phyloP scores from a whole-genome alignment of 441 rosid species.

The Mallotus japonicus region DNA sequence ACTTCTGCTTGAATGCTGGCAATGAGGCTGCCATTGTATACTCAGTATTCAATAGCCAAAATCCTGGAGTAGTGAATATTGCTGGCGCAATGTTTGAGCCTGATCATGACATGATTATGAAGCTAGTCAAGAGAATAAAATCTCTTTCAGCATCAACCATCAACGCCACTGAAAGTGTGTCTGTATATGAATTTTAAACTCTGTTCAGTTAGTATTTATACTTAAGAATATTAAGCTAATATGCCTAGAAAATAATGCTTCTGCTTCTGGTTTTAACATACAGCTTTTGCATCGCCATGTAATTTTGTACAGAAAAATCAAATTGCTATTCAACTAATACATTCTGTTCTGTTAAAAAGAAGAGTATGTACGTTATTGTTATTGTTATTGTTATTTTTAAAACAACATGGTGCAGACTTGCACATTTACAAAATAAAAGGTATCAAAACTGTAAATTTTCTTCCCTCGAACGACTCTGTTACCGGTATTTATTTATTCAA shows the following conservation, averaged over 20 bases:
- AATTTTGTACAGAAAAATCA: too few relatives aligned
- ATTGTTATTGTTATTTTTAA: background rate
- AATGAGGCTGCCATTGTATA: slow-evolving; percentile 43
- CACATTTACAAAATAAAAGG: background rate
- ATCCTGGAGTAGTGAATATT: slow-evolving; percentile 62
- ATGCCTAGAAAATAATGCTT: background rate
- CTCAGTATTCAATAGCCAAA: slow-evolving; percentile 77
- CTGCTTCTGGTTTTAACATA: background rate
- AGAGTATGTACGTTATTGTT: too few relatives aligned
- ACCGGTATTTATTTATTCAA: background rate
- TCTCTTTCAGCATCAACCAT: slow-evolving; percentile 20
- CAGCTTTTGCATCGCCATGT: too few relatives aligned
- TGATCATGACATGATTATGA: slow-evolving; percentile 25
- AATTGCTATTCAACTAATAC: background rate
- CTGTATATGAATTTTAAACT: slow-evolving; percentile 11
- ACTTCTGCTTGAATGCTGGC: slow-evolving; percentile 60
- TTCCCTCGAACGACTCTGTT: background rate
- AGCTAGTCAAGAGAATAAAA: slow-evolving; percentile 32
- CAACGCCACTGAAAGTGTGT: slow-evolving; percentile 11
- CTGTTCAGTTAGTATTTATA: background rate
- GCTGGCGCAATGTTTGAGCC: slow-evolving; percentile 38
- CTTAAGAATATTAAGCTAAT: background rate
- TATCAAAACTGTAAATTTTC: background rate
- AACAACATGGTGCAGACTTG: background rate
- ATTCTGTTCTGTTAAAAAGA: background rate